Conservation (phyloP, 768 basidiomycete genomes). For the Pulveroboletus sp. region DNA sequence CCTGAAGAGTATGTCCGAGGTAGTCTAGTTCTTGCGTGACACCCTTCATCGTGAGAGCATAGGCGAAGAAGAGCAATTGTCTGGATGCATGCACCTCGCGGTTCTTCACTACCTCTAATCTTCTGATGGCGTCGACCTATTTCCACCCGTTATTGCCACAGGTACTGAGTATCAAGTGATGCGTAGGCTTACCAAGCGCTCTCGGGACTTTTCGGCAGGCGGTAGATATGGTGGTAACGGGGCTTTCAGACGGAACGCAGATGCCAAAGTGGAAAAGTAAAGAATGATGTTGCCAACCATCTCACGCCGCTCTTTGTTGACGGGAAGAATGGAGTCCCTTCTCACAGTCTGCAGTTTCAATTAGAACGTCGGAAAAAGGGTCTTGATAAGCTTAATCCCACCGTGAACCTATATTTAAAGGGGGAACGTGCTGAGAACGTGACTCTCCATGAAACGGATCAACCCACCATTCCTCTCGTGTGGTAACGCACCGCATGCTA, state of each 20-base stretch:
- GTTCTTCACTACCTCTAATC: constrained; percentile 83
- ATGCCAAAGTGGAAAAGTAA: constrained; percentile 75
- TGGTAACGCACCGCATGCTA: constrained; percentile 96
- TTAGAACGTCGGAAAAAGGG: background rate
- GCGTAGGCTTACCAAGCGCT: constrained; percentile 55
- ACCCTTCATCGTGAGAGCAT: constrained; percentile 90
- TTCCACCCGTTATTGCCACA: background rate
- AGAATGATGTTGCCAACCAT: constrained; percentile 96
- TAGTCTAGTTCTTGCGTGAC: constrained; percentile 86
- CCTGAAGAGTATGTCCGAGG: constrained; percentile 77
- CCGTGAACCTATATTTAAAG: constrained; percentile 70
- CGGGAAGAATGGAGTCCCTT: constrained; percentile 85
- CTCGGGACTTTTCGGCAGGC: constrained; percentile 82
- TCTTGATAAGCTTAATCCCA: constrained; percentile 30
- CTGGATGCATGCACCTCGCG: constrained; percentile 77
- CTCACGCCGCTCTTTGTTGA: constrained; percentile 83
- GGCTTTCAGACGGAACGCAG: constrained; percentile 79
- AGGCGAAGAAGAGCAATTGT: constrained; percentile 90
- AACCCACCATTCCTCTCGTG: constrained; percentile 85
- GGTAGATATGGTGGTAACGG: constrained; percentile 97
- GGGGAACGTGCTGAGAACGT: constrained; percentile 7
- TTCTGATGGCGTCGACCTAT: constrained; percentile 78
- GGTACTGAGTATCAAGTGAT: background rate
- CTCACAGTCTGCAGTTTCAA: constrained; percentile 58
- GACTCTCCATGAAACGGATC: background rate